A percentile compares a stretch with the other conserved stretches of the same genome.
These are phyloP conservation scores for Saccharata proteae DNA, from an alignment of 2,329 filamentous ascomycete species.

Conservation along the genomic window DNA sequence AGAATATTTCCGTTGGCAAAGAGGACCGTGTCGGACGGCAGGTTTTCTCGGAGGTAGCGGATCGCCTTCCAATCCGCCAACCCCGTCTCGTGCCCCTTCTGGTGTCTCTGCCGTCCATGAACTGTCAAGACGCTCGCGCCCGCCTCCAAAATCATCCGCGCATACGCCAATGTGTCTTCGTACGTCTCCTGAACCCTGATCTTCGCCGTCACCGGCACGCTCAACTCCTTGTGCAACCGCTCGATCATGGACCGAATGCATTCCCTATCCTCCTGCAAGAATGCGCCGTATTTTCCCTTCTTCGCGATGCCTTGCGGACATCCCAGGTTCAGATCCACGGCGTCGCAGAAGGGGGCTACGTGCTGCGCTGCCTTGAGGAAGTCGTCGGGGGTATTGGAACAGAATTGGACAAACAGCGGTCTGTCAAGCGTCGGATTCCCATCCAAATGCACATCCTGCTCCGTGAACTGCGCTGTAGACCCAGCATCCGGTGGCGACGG, in stretches of 20 bases:
- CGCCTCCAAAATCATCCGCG: conserved; percentile 70
- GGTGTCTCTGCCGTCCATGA: conserved; percentile 76
- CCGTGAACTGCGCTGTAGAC: conserved; percentile 19
- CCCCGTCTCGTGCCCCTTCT: conserved; percentile 92
- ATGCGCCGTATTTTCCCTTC: conserved; percentile 84
- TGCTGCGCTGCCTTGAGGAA: conserved; percentile 66
- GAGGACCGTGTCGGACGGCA: conserved; percentile 79
- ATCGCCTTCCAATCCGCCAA: conserved; percentile 86
- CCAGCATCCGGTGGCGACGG: conserved; percentile 23
- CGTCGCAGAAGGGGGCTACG: conserved; percentile 81
- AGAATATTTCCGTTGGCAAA: conserved; percentile 96
- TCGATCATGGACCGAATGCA: conserved; percentile 74
- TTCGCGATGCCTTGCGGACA: conserved; percentile 93
- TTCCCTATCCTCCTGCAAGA: conserved; percentile 84
- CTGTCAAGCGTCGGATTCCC: conserved; percentile 76
- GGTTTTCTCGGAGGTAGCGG: conserved; percentile 64
- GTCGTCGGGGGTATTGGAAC: conserved; percentile 73
- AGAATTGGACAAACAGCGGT: conserved; percentile 93
- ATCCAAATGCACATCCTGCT: conserved; percentile 47
- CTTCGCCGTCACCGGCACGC: conserved; percentile 86
- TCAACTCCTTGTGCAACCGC: conserved; percentile 64
- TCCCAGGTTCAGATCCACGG: conserved; percentile 87
- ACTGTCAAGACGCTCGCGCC: conserved; percentile 91
- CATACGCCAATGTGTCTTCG: conserved; percentile 81
- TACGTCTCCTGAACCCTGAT: conserved; percentile 79